Percentiles rank a stretch among this genome's conserved stretches.
These are phyloP conservation scores for Gryganskiella cystojenkinii DNA, from an alignment of 192 early-diverging fungal species.

Conservation along the genomic window DNA sequence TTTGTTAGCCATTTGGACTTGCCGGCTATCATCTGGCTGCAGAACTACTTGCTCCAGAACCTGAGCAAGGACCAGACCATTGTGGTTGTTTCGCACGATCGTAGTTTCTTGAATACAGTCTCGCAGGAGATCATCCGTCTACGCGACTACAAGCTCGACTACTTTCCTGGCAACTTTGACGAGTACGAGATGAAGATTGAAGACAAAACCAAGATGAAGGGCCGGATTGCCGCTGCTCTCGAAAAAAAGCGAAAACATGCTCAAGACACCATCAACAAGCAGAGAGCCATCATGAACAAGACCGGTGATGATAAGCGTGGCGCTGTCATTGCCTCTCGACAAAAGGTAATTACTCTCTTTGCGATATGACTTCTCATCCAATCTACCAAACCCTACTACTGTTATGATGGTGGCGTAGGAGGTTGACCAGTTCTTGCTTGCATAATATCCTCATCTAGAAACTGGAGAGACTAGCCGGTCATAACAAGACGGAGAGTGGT, in stretches of 20 bases:
- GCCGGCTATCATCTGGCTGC: slow-evolving; percentile 91
- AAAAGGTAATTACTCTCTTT: too few species aligned
- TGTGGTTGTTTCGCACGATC: slow-evolving; percentile 92
- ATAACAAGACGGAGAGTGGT: slow-evolving; percentile 74
- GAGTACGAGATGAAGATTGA: slow-evolving; percentile 83
- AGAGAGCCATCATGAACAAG: slow-evolving; percentile 74
- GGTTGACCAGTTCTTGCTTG: too few species aligned
- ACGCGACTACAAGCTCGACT: slow-evolving; percentile 75
- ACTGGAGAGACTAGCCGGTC: slow-evolving; percentile 70
- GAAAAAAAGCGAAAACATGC: slow-evolving; percentile 81
- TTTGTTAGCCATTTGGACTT: slow-evolving; percentile 81
- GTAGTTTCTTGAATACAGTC: slow-evolving; percentile 85
- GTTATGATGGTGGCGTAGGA: too few species aligned
- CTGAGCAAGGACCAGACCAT: slow-evolving; percentile 72
- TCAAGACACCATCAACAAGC: slow-evolving; percentile 83
- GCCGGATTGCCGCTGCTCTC: slow-evolving; percentile 66
- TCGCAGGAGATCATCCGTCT: slow-evolving; percentile 81
- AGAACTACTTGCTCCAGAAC: slow-evolving; percentile 74
- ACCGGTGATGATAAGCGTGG: slow-evolving; percentile 88
- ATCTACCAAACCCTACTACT: too few species aligned
- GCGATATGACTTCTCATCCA: too few species aligned
- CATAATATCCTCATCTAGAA: slow-evolving; percentile 50
- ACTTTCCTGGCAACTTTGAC: slow-evolving; percentile 89
- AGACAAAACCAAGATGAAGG: slow-evolving; percentile 75
- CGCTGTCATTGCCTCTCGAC: slow-evolving; percentile 77